Conservation (phyloP, 2,329 filamentous ascomycete genomes). For the Alternaria arbusti region DNA sequence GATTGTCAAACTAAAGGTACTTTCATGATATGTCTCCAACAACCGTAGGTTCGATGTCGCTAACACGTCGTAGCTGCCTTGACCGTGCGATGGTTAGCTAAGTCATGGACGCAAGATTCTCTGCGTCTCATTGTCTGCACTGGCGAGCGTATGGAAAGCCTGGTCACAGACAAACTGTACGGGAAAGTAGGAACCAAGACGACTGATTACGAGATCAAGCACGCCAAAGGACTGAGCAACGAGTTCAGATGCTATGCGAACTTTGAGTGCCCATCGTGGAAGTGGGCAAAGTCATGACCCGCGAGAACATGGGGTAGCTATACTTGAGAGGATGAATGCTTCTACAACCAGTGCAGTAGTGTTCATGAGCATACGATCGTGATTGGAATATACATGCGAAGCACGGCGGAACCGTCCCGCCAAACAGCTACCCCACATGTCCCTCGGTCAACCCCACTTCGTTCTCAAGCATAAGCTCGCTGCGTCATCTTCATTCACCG, state of each 20-base stretch:
- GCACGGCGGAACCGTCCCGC: conserved; percentile 4
- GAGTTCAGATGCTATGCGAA: conserved; percentile 83
- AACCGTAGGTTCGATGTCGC: background rate
- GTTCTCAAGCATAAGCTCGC: conserved; percentile 11
- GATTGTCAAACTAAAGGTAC: conserved; percentile 81
- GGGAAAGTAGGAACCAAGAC: conserved; percentile 65
- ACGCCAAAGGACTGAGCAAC: conserved; percentile 77
- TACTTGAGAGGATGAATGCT: background rate
- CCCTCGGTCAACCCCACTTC: conserved; percentile 18
- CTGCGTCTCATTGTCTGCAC: conserved; percentile 71
- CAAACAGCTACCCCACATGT: conserved; percentile 29
- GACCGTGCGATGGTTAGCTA: conserved; percentile 76
- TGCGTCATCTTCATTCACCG: conserved; percentile 15
- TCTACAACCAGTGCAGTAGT: background rate
- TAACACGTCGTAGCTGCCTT: conserved; percentile 64
- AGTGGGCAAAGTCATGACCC: conserved; percentile 32
- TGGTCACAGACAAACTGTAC: conserved; percentile 71
- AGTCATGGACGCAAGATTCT: conserved; percentile 49
- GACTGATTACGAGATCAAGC: conserved; percentile 72
- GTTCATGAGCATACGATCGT: background rate
- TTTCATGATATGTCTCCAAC: background rate
- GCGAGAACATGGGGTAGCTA: background rate
- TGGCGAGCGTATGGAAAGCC: conserved; percentile 73
- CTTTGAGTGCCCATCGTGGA: conserved; percentile 66
- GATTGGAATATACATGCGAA: background rate